These are phyloP conservation scores for Taphrina sp. DNA, from an alignment of 1,139 yeast genomes.

Conservation along the genomic window DNA sequence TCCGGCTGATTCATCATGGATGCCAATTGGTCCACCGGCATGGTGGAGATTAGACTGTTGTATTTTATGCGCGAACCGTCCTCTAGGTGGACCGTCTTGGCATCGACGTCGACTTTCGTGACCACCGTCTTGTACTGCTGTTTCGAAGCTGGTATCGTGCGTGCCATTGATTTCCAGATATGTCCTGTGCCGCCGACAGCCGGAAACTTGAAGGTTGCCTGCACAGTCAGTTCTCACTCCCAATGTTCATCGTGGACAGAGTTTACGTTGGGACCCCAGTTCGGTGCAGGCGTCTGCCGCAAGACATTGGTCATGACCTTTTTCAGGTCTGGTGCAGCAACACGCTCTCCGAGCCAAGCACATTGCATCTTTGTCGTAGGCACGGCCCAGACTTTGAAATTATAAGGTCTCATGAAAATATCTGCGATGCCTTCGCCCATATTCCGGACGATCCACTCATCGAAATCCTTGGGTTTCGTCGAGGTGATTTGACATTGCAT, in stretches of 20 bases:
- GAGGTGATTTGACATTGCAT: constrained; percentile 33
- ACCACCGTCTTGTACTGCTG: constrained; percentile 32
- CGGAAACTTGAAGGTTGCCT: constrained; percentile 36
- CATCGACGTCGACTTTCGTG: constrained; percentile 31
- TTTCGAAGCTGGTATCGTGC: constrained; percentile 31
- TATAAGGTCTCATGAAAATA: constrained; percentile 36
- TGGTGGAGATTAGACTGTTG: constrained; percentile 34
- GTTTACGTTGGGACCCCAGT: constrained; percentile 36
- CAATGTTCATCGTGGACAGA: no score
- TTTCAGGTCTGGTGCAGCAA: constrained; percentile 37
- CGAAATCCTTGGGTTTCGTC: constrained; percentile 34
- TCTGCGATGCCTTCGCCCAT: constrained; percentile 37
- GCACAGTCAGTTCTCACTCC: no score
- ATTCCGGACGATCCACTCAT: constrained; percentile 36
- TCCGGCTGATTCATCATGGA: constrained; percentile 13
- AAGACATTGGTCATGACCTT: constrained; percentile 34
- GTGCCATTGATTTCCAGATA: constrained; percentile 36
- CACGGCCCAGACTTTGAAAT: constrained; percentile 37
- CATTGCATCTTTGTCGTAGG: constrained; percentile 37
- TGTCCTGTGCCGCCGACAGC: constrained; percentile 36
- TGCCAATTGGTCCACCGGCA: constrained; percentile 33
- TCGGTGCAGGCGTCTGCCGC: constrained; percentile 35
- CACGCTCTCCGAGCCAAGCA: constrained; percentile 37
- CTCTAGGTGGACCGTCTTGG: constrained; percentile 27
- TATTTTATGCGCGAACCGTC: constrained; percentile 32